A percentile compares a stretch with the other conserved stretches of the same genome.
phyloP scores from a whole-genome alignment of 805 yeast species.

The Saccharomyces paradoxus region DNA sequence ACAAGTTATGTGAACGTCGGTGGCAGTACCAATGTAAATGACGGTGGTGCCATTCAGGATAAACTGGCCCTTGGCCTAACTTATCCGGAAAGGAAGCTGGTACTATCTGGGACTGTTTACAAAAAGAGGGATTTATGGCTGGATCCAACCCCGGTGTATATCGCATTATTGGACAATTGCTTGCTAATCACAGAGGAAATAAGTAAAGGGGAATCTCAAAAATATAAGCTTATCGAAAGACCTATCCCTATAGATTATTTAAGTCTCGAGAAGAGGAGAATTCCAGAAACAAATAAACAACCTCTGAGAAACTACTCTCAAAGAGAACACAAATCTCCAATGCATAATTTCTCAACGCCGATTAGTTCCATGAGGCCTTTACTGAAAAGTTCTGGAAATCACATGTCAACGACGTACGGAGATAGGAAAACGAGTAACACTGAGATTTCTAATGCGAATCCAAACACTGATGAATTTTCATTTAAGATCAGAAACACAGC shows the following conservation, averaged over 20 bases:
- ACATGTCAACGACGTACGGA: conserved; percentile 9
- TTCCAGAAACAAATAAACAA: neutral
- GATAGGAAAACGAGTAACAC: conserved; percentile 3
- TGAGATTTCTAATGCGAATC: conserved; percentile 13
- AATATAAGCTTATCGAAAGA: conserved; percentile 41
- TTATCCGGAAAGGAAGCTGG: conserved; percentile 47
- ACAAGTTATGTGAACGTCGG: neutral
- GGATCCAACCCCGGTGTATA: conserved; percentile 42
- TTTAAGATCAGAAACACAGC: conserved; percentile 55
- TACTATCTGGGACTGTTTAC: conserved; percentile 49
- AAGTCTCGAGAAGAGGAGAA: conserved; percentile 40
- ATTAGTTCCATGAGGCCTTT: conserved; percentile 18
- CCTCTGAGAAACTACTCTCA: neutral
- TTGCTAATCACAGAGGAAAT: conserved; percentile 55
- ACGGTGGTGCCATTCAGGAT: conserved; percentile 11
- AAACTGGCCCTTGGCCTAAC: conserved; percentile 39
- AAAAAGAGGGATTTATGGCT: conserved; percentile 60
- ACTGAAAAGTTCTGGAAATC: conserved; percentile 16
- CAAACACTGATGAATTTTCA: conserved; percentile 13
- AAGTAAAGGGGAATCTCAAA: conserved; percentile 32
- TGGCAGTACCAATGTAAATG: neutral
- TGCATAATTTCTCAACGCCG: conserved; percentile 11
- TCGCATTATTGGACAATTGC: conserved; percentile 64
- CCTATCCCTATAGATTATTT: conserved; percentile 58
- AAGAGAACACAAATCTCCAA: neutral